Percentiles rank a stretch among this genome's conserved stretches.
Evolutionary conservation across 352 stramenopile genomes (phyloP).

Genomic region (Phytophthora crassamura): DNA sequence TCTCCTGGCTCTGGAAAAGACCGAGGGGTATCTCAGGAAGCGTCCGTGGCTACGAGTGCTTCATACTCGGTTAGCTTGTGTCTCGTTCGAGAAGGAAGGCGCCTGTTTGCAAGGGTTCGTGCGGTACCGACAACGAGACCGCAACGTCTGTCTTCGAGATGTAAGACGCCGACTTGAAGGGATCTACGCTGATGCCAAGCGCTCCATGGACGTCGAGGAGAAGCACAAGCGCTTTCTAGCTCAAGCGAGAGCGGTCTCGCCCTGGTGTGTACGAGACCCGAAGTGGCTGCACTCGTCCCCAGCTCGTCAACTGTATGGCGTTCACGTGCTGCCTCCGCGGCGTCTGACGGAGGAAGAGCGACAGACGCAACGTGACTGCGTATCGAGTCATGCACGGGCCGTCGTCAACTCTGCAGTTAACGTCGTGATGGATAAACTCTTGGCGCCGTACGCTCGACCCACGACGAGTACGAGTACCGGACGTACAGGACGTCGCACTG

Average conservation of each 20-base stretch:
- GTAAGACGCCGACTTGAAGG: slow-evolving; percentile 27
- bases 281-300: slow-evolving; percentile 52
- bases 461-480: slow-evolving; percentile 15
- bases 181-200: slow-evolving; percentile 47
- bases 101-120: slow-evolving; percentile 55
- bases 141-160: slow-evolving; percentile 43
- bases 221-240: slow-evolving; percentile 50
- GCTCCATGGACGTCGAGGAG: slow-evolving; percentile 42
- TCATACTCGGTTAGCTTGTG: slow-evolving; percentile 60
- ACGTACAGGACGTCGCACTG: slow-evolving; percentile 5
- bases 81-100: slow-evolving; percentile 65
- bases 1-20: slow-evolving; percentile 49
- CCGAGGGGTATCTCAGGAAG: slow-evolving; percentile 54
- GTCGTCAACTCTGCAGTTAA: slow-evolving; percentile 45
- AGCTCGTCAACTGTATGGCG: slow-evolving; percentile 52
- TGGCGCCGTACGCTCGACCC: slow-evolving; percentile 22
- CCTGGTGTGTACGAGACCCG: slow-evolving; percentile 65
- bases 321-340: slow-evolving; percentile 57
- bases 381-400: slow-evolving; percentile 31
- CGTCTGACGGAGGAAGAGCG: slow-evolving; percentile 53
- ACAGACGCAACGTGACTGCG: slow-evolving; percentile 34
- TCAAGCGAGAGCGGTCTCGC: slow-evolving; percentile 53
- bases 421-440: slow-evolving; percentile 46
- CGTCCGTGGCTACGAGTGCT: slow-evolving; percentile 62
- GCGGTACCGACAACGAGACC: slow-evolving; percentile 55